Conservation (phyloP, 2,329 filamentous ascomycete species). For the Pseudophaeomoniella oleicola region DNA sequence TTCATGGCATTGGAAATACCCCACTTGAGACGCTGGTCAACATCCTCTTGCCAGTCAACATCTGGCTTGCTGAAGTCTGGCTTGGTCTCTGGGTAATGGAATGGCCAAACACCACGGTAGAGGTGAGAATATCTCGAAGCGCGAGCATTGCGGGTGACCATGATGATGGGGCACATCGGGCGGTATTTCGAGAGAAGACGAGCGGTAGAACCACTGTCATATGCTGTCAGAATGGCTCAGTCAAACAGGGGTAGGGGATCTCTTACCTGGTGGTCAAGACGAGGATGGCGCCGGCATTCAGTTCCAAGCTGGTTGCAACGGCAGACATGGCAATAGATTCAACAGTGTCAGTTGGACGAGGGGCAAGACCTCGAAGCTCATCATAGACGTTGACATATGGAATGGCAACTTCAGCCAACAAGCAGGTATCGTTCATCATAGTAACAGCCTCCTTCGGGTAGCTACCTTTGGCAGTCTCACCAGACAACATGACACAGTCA, state of each 20-base stretch:
- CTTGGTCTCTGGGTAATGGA: slow-evolving; percentile 85
- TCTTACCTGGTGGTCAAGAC: slow-evolving; percentile 78
- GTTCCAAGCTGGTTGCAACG: slow-evolving; percentile 85
- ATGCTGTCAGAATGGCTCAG: slow-evolving; percentile 12
- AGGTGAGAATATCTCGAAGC: slow-evolving; percentile 84
- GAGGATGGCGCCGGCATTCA: slow-evolving; percentile 91
- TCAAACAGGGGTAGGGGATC: neutral
- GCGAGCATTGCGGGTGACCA: slow-evolving; percentile 79
- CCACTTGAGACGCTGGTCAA: slow-evolving; percentile 96
- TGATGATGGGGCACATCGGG: slow-evolving; percentile 97
- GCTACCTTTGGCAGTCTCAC: slow-evolving; percentile 94
- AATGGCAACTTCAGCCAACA: slow-evolving; percentile 93
- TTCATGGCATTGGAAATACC: slow-evolving; percentile 75
- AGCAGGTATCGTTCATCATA: slow-evolving; percentile 97
- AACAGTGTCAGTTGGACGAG: slow-evolving; percentile 70
- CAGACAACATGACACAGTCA: slow-evolving; percentile 99
- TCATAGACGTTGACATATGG: slow-evolving; percentile 95
- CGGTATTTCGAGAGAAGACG: slow-evolving; percentile 96
- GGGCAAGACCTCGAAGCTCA: slow-evolving; percentile 72
- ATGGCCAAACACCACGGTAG: slow-evolving; percentile 96
- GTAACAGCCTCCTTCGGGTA: slow-evolving; percentile 85
- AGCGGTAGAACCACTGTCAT: slow-evolving; percentile 65
- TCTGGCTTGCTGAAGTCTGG: slow-evolving; percentile 84
- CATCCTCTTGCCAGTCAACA: slow-evolving; percentile 81
- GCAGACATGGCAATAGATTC: slow-evolving; percentile 97